These are phyloP conservation scores for Aspergillus uvarum DNA, from an alignment of 2,329 filamentous ascomycete genomes.

Conservation along the genomic window DNA sequence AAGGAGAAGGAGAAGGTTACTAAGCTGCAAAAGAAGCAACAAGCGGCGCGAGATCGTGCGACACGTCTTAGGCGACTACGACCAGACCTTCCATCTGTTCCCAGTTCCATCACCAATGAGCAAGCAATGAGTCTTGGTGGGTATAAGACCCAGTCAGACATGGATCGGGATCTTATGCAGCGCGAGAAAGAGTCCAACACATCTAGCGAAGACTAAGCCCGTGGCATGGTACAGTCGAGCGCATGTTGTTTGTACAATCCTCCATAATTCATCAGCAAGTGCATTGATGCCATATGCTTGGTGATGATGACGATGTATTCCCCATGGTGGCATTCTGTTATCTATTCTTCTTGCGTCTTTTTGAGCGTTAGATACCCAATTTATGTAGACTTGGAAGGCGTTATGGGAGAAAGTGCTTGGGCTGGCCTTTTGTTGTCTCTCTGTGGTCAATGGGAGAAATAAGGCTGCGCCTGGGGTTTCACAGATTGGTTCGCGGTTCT, in stretches of 20 bases:
- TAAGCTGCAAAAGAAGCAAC: conserved; percentile 29
- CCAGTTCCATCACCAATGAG: conserved; percentile 28
- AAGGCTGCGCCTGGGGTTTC: no score
- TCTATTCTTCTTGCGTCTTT: neutral
- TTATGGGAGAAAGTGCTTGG: neutral
- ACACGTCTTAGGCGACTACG: conserved; percentile 30
- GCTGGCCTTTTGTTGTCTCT: neutral
- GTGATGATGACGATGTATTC: neutral
- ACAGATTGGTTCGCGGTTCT: neutral
- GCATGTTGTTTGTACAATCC: neutral
- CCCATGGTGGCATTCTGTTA: neutral
- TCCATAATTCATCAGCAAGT: neutral
- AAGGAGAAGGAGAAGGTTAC: conserved; percentile 22
- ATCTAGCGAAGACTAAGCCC: conserved; percentile 5
- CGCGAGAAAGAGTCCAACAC: conserved; percentile 23
- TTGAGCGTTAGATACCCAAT: conserved; percentile 5
- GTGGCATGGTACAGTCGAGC: neutral
- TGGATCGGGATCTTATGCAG: conserved; percentile 31
- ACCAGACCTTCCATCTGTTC: conserved; percentile 31
- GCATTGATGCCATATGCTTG: neutral
- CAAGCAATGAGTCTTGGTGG: conserved; percentile 32
- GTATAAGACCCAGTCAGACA: conserved; percentile 32
- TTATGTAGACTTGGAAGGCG: neutral
- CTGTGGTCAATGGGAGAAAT: neutral
- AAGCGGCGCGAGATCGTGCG: conserved; percentile 31